phyloP scores from a whole-genome alignment of 2,329 filamentous ascomycete species.

The Penicillium sp. region DNA sequence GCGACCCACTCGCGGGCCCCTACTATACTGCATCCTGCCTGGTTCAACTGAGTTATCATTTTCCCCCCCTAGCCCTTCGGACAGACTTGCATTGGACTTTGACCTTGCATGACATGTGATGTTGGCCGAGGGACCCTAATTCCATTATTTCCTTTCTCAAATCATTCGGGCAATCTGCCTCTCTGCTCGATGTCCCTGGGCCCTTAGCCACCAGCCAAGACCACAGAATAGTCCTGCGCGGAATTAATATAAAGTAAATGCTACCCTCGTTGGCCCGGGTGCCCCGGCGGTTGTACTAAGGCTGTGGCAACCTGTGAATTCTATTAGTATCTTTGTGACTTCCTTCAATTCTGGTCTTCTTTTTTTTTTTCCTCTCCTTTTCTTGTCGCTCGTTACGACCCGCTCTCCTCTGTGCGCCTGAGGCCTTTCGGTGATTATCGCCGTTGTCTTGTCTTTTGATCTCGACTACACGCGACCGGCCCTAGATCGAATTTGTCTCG shows the following conservation, averaged over 20 bases:
- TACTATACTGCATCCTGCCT: background rate
- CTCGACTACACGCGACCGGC: background rate
- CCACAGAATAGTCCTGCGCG: background rate
- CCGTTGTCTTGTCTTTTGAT: background rate
- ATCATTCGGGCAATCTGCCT: background rate
- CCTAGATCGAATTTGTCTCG: background rate
- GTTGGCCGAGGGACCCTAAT: background rate
- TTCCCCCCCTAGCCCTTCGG: background rate
- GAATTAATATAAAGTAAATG: conserved; percentile 7
- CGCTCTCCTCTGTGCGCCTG: background rate
- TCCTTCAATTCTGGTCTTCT: background rate
- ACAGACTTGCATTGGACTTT: background rate
- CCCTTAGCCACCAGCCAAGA: background rate
- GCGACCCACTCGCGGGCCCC: background rate
- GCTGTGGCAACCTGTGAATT: background rate
- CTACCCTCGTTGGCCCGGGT: background rate
- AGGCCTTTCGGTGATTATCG: background rate
- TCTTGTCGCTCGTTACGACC: conserved; percentile 9
- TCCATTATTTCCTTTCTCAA: background rate
- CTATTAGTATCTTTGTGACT: background rate
- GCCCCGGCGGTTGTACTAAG: background rate
- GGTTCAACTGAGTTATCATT: background rate
- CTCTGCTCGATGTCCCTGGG: background rate
- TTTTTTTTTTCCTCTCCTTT: background rate
- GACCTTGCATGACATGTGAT: conserved; percentile 7